Base-by-base conservation (phyloP, 495 filamentous ascomycete genomes). In the Aspergillus taichungensis region DNA sequence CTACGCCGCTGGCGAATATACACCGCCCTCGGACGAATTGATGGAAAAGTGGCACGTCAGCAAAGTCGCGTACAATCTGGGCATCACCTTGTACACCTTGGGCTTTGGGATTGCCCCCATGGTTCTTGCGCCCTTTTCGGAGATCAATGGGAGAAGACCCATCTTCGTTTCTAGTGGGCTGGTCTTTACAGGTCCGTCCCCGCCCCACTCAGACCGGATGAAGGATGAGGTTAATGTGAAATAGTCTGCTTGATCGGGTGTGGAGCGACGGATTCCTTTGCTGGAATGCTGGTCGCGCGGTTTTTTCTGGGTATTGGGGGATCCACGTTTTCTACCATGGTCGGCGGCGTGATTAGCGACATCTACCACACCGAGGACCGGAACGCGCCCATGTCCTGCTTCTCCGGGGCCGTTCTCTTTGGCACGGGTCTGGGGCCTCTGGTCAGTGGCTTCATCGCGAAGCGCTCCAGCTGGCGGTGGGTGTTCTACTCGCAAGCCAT, bases 301-400 rank as follows among this genome's bases (percentile, higher is more conserved):
- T 84, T 95, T 50, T 76, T 91, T 33, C 75, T 77, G 9, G 90
- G 91, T 0, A 78, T 82, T 10, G 84, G 83, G 6, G 80, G 77
- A 12, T 85, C 79, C 2, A 91, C 90, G 0, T 95, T 95, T 59
- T 84, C 79, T 5, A 94, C 88, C 10, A 91, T 95, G 83, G 87
- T 95, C 2, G 91, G 91, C 30, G 91, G 91, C 0, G 85, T 96
- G 6, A 83, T 97, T 28, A 82, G 82, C 42, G 91, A 97, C 54
- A 83, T 95, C 47, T 96, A 88, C 61, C 80, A 83, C 31, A 76
- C 84, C 7, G 62, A 85, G 47, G 84, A 83, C 32, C 71, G 91
- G 30, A 95, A 95, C 51, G 86, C 83, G 2, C 86, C 90, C 5
- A 97, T 97, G 91, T 83, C 88, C 3, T 55, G 92, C 2, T 95